phyloP scores from a whole-genome alignment of 2,329 filamentous ascomycete genomes.

The Diaporthe capsici region DNA sequence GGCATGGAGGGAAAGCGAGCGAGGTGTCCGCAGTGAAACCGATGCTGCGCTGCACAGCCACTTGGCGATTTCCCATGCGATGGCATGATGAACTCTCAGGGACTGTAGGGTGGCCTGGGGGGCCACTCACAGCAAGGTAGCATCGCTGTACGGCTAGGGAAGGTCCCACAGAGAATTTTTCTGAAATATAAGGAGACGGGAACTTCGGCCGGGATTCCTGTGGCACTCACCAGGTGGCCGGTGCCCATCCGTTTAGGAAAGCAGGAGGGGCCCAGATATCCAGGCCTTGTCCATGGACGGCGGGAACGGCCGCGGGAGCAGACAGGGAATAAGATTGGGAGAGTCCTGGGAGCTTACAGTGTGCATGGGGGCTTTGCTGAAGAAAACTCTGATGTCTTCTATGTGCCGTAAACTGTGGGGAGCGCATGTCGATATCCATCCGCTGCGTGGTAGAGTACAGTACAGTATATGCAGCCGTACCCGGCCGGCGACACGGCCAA shows the following conservation, averaged over 20 bases:
- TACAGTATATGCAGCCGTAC: conserved; percentile 22
- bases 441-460: neutral
- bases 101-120: conserved; percentile 4
- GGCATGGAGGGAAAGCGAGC: neutral
- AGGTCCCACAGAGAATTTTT: conserved; percentile 33
- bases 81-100: conserved; percentile 22
- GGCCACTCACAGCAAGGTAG: conserved; percentile 21
- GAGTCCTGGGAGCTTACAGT: neutral
- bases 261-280: neutral
- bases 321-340: conserved; percentile 23
- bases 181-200: conserved; percentile 25
- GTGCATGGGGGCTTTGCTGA: neutral
- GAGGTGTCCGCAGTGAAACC: conserved; percentile 26
- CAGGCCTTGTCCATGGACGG: neutral
- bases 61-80: conserved; percentile 32
- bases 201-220: conserved; percentile 23
- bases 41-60: conserved; percentile 32
- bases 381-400: conserved; percentile 32
- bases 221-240: conserved; percentile 7
- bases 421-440: conserved; percentile 30
- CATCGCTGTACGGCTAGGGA: conserved; percentile 27
- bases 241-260: neutral
- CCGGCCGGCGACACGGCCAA: conserved; percentile 15
- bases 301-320: conserved; percentile 13
- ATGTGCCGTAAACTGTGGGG: conserved; percentile 28